phyloP scores from a whole-genome alignment of 2,329 filamentous ascomycete genomes.

The Talaromyces sp. region DNA sequence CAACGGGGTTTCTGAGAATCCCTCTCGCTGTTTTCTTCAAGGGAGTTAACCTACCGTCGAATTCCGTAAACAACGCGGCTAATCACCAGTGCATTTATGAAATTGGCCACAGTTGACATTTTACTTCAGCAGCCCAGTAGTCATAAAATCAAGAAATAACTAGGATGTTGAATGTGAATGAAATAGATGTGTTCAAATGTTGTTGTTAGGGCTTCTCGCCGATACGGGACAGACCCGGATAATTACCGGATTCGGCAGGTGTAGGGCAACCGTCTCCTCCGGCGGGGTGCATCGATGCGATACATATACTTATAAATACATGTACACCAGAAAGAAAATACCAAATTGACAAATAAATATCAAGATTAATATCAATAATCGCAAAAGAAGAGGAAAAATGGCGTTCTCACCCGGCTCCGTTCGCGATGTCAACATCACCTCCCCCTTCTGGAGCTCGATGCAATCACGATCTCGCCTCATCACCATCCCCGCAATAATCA shows the following conservation, averaged over 20 bases:
- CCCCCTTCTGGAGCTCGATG: conserved; percentile 15
- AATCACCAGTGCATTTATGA: not conserved
- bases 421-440: conserved; percentile 14
- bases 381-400: not conserved
- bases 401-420: conserved; percentile 4
- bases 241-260: not conserved
- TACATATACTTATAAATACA: not conserved
- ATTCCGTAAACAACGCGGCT: not conserved
- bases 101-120: not conserved
- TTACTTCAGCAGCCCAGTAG: no score
- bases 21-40: no score
- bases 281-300: not conserved
- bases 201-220: not conserved
- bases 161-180: not conserved
- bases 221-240: not conserved
- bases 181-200: not conserved
- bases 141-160: not conserved
- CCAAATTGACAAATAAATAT: no score
- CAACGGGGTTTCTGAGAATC: not conserved
- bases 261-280: not conserved
- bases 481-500: conserved; percentile 16
- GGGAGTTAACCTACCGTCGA: not conserved
- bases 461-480: conserved; percentile 13
- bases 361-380: not conserved
- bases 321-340: not conserved